Percentiles rank a stretch among this genome's conserved stretches.
Conservation (phyloP, 306 rosid species). For the Castanea crenata region DNA sequence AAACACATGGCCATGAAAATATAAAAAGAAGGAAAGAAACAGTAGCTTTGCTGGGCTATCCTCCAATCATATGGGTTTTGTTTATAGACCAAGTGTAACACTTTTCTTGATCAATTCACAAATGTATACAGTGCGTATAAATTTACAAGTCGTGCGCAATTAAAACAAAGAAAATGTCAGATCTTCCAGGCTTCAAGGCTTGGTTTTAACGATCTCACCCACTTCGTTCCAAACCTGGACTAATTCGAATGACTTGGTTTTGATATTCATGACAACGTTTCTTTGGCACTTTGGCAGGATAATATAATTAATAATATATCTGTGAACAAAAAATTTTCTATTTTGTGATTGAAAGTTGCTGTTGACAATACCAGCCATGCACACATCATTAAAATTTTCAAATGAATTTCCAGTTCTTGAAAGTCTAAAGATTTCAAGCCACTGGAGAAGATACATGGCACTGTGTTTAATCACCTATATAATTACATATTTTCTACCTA, state of each 20-base stretch:
- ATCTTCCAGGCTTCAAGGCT: background rate
- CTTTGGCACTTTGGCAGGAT: background rate
- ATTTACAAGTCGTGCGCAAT: background rate
- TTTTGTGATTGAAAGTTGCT: background rate
- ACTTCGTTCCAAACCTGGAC: background rate
- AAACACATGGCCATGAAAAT: background rate
- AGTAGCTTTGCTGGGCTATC: no score
- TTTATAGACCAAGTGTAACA: background rate
- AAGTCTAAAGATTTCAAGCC: background rate
- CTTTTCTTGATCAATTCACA: background rate
- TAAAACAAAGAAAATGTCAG: background rate
- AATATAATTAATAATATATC: no score
- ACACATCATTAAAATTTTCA: background rate
- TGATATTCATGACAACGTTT: background rate
- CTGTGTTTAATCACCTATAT: background rate
- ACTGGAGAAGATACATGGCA: background rate
- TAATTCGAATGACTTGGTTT: background rate
- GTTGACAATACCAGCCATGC: background rate
- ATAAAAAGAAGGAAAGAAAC: no score
- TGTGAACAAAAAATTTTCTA: no score
- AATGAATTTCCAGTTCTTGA: background rate
- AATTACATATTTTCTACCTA: conserved; percentile 12
- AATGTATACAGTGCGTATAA: background rate
- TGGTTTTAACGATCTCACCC: background rate
- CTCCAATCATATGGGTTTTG: background rate